phyloP scores from a whole-genome alignment of 2,329 filamentous ascomycete genomes.

The Ascosphaera aggregata region DNA sequence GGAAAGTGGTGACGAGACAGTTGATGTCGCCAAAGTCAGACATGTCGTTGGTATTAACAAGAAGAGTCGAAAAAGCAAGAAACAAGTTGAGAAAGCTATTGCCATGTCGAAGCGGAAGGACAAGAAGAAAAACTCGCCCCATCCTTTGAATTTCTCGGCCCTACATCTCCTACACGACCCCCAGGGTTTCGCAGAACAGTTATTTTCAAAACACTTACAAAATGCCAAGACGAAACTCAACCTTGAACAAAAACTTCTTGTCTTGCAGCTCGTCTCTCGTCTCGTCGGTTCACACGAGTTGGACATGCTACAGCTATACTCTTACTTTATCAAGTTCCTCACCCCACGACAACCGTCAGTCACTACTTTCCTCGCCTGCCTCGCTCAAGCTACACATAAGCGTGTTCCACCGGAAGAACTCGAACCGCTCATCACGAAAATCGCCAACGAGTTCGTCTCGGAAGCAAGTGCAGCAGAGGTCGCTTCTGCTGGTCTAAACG shows the following conservation, averaged over 20 bases:
- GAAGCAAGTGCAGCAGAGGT: conserved; percentile 84
- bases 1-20: conserved; percentile 50
- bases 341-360: conserved; percentile 74
- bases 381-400: conserved; percentile 79
- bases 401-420: conserved; percentile 81
- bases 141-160: conserved; percentile 86
- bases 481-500: conserved; percentile 74
- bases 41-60: conserved; percentile 88
- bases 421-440: conserved; percentile 79
- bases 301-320: conserved; percentile 75
- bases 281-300: conserved; percentile 85
- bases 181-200: conserved; percentile 71
- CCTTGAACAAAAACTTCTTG: conserved; percentile 71
- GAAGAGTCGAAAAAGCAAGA: conserved; percentile 74
- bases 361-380: conserved; percentile 75
- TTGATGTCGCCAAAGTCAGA: conserved; percentile 59
- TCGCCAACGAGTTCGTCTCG: conserved; percentile 95
- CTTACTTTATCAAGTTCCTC: conserved; percentile 84
- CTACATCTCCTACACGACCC: conserved; percentile 85
- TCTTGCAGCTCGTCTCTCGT: conserved; percentile 73
- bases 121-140: conserved; percentile 67
- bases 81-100: conserved; percentile 55
- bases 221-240: conserved; percentile 65
- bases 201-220: conserved; percentile 82
- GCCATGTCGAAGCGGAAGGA: conserved; percentile 64